A percentile compares a stretch with the other conserved stretches of the same genome.
phyloP scores from a whole-genome alignment of 352 stramenopile genomes.

The Globisporangium paddicum region DNA sequence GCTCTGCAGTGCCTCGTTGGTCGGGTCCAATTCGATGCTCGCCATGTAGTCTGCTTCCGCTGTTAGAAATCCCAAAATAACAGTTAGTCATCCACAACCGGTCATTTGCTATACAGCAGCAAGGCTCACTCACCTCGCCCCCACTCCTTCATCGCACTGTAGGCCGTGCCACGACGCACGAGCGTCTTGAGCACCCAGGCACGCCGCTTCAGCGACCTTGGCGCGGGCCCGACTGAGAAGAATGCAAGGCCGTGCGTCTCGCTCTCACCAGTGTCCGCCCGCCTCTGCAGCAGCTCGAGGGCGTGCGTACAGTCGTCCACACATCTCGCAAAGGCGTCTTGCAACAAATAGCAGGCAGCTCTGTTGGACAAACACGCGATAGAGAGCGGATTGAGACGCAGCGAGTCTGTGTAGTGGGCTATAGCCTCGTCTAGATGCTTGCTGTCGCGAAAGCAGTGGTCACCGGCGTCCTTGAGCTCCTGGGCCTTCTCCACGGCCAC shows the following conservation, averaged over 20 bases:
- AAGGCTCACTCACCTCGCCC: constrained; percentile 26
- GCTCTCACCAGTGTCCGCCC: not conserved
- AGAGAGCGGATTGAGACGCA: constrained; percentile 50
- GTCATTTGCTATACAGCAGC: not conserved
- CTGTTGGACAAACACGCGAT: constrained; percentile 77
- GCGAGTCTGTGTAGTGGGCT: constrained; percentile 49
- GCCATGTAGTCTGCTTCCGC: constrained; percentile 53
- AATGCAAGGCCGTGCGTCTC: constrained; percentile 31
- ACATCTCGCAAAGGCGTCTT: constrained; percentile 42
- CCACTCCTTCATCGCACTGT: constrained; percentile 28
- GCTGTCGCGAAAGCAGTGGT: constrained; percentile 35
- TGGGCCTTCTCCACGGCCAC: constrained; percentile 50
- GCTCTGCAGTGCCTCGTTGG: constrained; percentile 37
- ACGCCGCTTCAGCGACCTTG: constrained; percentile 52
- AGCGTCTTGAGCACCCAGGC: constrained; percentile 77
- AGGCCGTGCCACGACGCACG: constrained; percentile 54
- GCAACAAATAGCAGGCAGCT: constrained; percentile 56
- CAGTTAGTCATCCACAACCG: not conserved
- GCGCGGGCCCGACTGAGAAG: constrained; percentile 44
- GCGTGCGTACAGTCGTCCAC: constrained; percentile 57
- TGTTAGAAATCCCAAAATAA: too few species aligned
- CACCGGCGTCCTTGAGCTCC: constrained; percentile 42
- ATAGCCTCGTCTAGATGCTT: constrained; percentile 38
- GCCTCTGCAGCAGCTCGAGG: constrained; percentile 52
- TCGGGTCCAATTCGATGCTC: constrained; percentile 53